Evolutionary conservation across 1,284 basidiomycete genomes (phyloP).

Genomic region (Phenoliferia sp.): DNA sequence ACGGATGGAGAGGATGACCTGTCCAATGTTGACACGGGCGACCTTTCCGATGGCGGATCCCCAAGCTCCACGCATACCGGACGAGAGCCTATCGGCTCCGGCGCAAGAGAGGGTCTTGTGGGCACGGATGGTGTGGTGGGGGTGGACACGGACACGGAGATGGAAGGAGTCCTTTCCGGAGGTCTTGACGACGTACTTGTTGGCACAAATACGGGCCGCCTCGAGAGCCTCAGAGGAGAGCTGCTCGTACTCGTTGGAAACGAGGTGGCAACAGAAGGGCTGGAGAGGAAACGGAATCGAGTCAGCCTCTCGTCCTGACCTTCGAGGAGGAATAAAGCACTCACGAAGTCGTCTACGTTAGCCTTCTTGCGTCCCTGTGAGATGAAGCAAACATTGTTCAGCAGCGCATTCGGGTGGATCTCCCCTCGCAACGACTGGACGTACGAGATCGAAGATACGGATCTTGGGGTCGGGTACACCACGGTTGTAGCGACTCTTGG

Average conservation of each 20-base stretch:
- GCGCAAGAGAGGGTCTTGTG: conserved; percentile 99
- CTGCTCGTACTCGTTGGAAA: conserved; percentile 98
- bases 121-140: conserved; percentile 98
- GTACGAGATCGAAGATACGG: conserved; percentile 18
- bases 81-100: conserved; percentile 96
- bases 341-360: conserved; percentile 69
- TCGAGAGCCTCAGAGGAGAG: conserved; percentile 93
- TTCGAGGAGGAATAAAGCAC: neutral
- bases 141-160: conserved; percentile 92
- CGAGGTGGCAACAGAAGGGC: conserved; percentile 50
- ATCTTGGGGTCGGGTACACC: conserved; percentile 90
- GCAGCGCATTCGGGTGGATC: conserved; percentile 55
- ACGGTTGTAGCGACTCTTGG: conserved; percentile 58
- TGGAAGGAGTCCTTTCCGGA: conserved; percentile 99
- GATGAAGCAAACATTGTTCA: conserved; percentile 52
- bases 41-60: conserved; percentile 93
- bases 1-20: conserved; percentile 93
- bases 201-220: conserved; percentile 97
- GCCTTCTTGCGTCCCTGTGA: conserved; percentile 30
- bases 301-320: neutral
- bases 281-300: neutral
- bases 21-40: conserved; percentile 93
- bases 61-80: conserved; percentile 99
- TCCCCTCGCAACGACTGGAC: conserved; percentile 4
- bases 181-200: conserved; percentile 99